A percentile compares a stretch with the other conserved stretches of the same genome.
phyloP scores from a whole-genome alignment of 2,329 filamentous ascomycete species.

The Ceratocystis lukuohia region DNA sequence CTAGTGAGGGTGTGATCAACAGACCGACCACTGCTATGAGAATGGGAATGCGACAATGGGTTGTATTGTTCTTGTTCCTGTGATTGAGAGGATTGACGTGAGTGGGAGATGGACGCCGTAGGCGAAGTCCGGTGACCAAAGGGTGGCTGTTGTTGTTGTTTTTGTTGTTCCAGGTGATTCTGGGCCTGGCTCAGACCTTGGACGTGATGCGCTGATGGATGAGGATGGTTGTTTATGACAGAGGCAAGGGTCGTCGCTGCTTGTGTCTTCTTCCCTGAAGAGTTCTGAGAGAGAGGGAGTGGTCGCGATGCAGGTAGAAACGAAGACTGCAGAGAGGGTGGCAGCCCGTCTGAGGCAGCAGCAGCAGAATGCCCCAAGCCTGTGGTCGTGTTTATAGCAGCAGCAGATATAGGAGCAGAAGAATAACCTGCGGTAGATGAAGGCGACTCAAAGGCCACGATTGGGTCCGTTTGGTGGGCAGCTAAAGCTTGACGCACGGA shows the following conservation, averaged over 20 bases:
- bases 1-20: conserved; percentile 31
- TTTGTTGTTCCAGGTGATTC: not conserved
- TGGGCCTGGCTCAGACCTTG: conserved; percentile 6
- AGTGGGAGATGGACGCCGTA: conserved; percentile 34
- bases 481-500: conserved; percentile 12
- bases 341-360: conserved; percentile 1
- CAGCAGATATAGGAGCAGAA: conserved; percentile 2
- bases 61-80: conserved; percentile 33
- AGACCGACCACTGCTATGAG: conserved; percentile 29
- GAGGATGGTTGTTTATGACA: not conserved
- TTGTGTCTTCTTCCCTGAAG: not conserved
- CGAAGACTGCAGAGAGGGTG: conserved; percentile 9
- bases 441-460: conserved; percentile 4
- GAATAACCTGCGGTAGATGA: not conserved
- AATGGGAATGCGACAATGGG: conserved; percentile 23
- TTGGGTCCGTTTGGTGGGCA: not conserved
- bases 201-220: conserved; percentile 2
- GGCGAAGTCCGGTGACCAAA: conserved; percentile 20
- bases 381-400: not conserved
- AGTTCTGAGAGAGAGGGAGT: not conserved
- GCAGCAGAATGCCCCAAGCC: not conserved
- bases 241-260: conserved; percentile 1
- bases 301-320: conserved; percentile 2
- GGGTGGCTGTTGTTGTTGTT: not conserved
- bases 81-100: conserved; percentile 41